A percentile compares a stretch with the other conserved stretches of the same genome.
phyloP scores from a whole-genome alignment of 352 stramenopile genomes.

The Phytophthora foliorum region DNA sequence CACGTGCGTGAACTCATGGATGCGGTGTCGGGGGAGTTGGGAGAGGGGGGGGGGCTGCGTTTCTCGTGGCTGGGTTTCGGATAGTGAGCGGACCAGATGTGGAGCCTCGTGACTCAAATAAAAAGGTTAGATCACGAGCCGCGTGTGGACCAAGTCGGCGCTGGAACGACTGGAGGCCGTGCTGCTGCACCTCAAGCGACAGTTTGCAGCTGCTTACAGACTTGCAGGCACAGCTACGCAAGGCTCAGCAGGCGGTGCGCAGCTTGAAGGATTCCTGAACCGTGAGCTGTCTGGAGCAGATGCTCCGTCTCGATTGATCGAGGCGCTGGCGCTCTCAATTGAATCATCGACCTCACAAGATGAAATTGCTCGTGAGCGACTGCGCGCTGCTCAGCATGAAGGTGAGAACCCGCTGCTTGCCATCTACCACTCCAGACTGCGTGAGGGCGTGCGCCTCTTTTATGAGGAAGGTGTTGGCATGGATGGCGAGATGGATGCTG shows the following conservation, averaged over 20 bases:
- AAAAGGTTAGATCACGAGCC: too few species aligned
- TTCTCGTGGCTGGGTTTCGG: too few species aligned
- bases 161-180: slow-evolving; percentile 61
- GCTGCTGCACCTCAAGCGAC: slow-evolving; percentile 59
- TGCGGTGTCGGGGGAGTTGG: too few species aligned
- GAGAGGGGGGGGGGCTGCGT: too few species aligned
- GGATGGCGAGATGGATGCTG: slow-evolving; percentile 81
- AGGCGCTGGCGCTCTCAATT: slow-evolving; percentile 56
- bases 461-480: slow-evolving; percentile 85
- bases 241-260: slow-evolving; percentile 51
- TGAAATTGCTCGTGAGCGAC: slow-evolving; percentile 30
- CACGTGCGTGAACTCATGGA: too few species aligned
- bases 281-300: slow-evolving; percentile 45
- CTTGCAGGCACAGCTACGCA: slow-evolving; percentile 59
- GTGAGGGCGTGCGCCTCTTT: slow-evolving; percentile 79
- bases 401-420: slow-evolving; percentile 58
- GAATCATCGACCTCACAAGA: slow-evolving; percentile 25
- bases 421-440: slow-evolving; percentile 68
- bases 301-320: slow-evolving; percentile 33
- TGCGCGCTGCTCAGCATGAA: slow-evolving; percentile 31
- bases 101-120: too few species aligned
- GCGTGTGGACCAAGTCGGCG: slow-evolving; percentile 66
- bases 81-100: too few species aligned
- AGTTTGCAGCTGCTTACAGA: slow-evolving; percentile 61
- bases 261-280: slow-evolving; percentile 71